A percentile compares a stretch with the other conserved stretches of the same genome.
Conservation (phyloP, 805 yeast genomes). For the Myxozyma udenii region DNA sequence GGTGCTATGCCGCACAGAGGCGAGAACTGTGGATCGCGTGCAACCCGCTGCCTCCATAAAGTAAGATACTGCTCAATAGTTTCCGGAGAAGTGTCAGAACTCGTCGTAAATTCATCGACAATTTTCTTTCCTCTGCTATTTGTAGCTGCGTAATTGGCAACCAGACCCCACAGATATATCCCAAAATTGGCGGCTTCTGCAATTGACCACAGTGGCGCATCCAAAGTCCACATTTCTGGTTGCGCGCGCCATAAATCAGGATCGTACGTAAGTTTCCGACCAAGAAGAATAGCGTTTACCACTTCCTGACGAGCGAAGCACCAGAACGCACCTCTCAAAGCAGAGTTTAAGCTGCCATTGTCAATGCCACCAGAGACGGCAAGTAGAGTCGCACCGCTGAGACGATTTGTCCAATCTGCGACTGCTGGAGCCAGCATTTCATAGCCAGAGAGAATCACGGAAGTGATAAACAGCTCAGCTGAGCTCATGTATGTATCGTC, state of each 20-base stretch:
- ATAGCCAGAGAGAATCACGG: slow-evolving; percentile 19
- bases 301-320: slow-evolving; percentile 22
- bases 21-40: too few relatives aligned
- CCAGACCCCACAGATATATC: slow-evolving; percentile 22
- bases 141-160: slow-evolving; percentile 13
- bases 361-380: slow-evolving; percentile 14
- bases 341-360: slow-evolving; percentile 7
- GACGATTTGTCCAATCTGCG: slow-evolving; percentile 21
- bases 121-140: background rate
- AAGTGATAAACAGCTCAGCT: slow-evolving; percentile 7
- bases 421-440: slow-evolving; percentile 25
- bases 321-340: slow-evolving; percentile 22
- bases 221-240: slow-evolving; percentile 1
- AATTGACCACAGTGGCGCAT: slow-evolving; percentile 13
- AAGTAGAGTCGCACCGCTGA: slow-evolving; percentile 22
- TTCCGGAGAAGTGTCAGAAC: too few relatives aligned
- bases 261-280: slow-evolving; percentile 5
- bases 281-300: slow-evolving; percentile 13
- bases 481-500: slow-evolving; percentile 6
- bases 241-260: slow-evolving; percentile 14
- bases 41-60: slow-evolving; percentile 11
- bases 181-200: slow-evolving; percentile 17
- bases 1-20: slow-evolving; percentile 6
- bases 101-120: slow-evolving; percentile 6
- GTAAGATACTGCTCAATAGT: slow-evolving; percentile 5